Evolutionary conservation across 352 stramenopile genomes (phyloP).

Genomic region (Globisporangium echinulatum): DNA sequence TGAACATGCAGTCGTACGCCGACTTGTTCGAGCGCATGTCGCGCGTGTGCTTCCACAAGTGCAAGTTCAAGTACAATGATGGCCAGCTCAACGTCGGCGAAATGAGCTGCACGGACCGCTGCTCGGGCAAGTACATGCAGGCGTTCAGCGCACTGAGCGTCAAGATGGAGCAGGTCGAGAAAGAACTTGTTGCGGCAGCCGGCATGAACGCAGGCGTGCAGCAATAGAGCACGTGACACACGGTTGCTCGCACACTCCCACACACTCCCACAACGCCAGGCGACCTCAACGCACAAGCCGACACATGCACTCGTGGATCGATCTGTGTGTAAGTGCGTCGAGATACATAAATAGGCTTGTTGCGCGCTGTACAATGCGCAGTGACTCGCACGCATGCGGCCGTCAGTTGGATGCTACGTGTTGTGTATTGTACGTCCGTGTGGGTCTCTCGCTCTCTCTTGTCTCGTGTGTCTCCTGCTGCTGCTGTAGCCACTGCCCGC

Average conservation of each 20-base stretch:
- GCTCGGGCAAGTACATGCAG: conserved; percentile 97
- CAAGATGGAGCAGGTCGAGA: conserved; percentile 94
- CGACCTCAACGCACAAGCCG: no score
- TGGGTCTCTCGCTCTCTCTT: no score
- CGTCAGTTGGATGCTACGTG: no score
- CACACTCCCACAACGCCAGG: conserved; percentile 1
- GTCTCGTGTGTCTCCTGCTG: no score
- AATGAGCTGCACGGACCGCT: conserved; percentile 98
- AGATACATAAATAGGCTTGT: conserved; percentile 40
- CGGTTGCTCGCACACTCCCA: neutral
- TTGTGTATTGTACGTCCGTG: no score
- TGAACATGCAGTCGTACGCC: conserved; percentile 89
- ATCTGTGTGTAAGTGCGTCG: neutral
- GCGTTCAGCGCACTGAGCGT: conserved; percentile 92
- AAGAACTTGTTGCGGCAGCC: conserved; percentile 84
- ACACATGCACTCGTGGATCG: no score
- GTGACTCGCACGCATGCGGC: no score
- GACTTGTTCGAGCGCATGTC: conserved; percentile 90
- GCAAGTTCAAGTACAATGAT: conserved; percentile 94
- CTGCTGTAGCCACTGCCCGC: no score
- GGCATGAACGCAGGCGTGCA: conserved; percentile 37
- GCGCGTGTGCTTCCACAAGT: conserved; percentile 92
- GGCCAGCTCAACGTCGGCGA: conserved; percentile 95
- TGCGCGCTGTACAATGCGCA: conserved; percentile 20
- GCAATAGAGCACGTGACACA: conserved; percentile 9